A percentile compares a stretch with the other conserved stretches of the same genome.
phyloP scores from a whole-genome alignment of 441 rosid species.

The Populus hybrid region DNA sequence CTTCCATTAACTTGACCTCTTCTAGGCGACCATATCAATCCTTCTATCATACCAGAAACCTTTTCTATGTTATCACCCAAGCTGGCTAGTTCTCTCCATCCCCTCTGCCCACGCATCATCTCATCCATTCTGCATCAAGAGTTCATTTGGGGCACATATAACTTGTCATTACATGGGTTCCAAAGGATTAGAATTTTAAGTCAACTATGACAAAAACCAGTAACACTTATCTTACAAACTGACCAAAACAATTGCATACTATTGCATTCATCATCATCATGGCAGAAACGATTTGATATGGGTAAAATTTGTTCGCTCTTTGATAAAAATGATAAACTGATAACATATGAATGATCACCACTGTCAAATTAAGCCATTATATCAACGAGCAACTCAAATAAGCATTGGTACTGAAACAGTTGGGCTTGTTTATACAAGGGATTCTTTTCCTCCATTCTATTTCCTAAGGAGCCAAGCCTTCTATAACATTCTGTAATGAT shows the following conservation, averaged over 20 bases:
- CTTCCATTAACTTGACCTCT: constrained; percentile 46
- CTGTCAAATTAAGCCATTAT: background rate
- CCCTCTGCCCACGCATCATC: constrained; percentile 95
- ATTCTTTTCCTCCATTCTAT: background rate
- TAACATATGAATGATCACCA: background rate
- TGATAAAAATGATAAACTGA: background rate
- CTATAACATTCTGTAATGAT: background rate
- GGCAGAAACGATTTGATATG: background rate
- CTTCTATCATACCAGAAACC: constrained; percentile 80
- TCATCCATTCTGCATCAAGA: constrained; percentile 71
- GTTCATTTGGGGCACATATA: background rate
- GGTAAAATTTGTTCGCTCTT: background rate
- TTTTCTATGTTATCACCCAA: constrained; percentile 73
- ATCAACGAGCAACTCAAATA: background rate
- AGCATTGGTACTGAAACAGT: background rate
- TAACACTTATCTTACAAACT: background rate
- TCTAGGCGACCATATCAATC: constrained; percentile 81
- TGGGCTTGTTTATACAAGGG: background rate
- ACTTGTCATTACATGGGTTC: background rate
- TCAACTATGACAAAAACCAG: constrained; percentile 1
- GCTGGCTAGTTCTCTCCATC: constrained; percentile 82
- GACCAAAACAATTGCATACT: background rate
- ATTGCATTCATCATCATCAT: background rate
- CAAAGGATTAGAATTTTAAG: background rate
- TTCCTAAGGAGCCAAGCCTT: background rate